These are phyloP conservation scores for Trametes gibbosa DNA, from an alignment of 768 basidiomycete genomes.

Conservation along the genomic window DNA sequence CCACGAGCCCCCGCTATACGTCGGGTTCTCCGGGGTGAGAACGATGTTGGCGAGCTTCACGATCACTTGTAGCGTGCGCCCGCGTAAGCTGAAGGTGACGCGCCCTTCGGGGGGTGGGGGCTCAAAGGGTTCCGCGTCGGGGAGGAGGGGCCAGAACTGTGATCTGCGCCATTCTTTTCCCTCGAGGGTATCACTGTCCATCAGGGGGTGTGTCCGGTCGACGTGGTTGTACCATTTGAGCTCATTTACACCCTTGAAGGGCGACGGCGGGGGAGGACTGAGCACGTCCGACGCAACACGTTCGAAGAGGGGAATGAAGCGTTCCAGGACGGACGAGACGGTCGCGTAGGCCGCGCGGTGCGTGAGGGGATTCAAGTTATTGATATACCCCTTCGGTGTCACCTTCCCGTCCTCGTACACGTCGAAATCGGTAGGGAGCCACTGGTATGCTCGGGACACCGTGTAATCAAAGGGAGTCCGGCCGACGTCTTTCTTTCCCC, in stretches of 20 bases:
- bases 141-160: slow-evolving; percentile 1
- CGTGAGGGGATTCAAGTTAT: slow-evolving; percentile 26
- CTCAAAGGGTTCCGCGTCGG: background rate
- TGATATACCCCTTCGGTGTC: slow-evolving; percentile 28
- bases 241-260: background rate
- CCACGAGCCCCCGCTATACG: slow-evolving; percentile 34
- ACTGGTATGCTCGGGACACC: slow-evolving; percentile 23
- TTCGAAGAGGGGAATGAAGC: slow-evolving; percentile 28
- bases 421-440: slow-evolving; percentile 31
- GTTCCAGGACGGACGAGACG: slow-evolving; percentile 17
- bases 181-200: background rate
- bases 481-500: background rate
- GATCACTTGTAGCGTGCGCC: slow-evolving; percentile 32
- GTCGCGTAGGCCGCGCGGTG: slow-evolving; percentile 17
- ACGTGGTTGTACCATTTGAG: background rate
- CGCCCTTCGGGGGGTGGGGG: background rate
- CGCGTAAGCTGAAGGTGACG: slow-evolving; percentile 11
- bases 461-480: slow-evolving; percentile 8
- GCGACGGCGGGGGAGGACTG: background rate
- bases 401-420: slow-evolving; percentile 23
- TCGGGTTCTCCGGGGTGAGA: slow-evolving; percentile 29
- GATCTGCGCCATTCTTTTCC: background rate
- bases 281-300: slow-evolving; percentile 22
- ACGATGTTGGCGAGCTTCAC: slow-evolving; percentile 41
- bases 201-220: background rate